phyloP scores from a whole-genome alignment of 306 rosid genomes.

The Gastrolobium villosum region DNA sequence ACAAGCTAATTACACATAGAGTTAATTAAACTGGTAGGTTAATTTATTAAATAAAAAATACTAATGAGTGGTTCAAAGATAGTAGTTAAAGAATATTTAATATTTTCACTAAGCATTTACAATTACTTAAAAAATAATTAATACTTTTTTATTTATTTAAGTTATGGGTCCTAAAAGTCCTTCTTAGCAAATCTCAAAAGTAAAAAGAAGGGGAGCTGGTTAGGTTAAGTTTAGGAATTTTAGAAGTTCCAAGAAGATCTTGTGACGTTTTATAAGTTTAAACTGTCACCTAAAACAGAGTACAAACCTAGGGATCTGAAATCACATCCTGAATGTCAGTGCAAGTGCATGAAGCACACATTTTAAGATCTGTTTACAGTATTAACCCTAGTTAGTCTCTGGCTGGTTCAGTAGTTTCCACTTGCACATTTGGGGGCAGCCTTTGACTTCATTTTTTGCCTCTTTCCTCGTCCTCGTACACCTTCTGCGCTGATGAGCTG shows the following conservation, averaged over 20 bases:
- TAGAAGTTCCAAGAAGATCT: constrained; percentile 35
- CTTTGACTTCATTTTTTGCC: background rate
- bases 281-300: constrained; percentile 17
- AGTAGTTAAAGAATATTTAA: too few species aligned
- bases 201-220: background rate
- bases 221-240: background rate
- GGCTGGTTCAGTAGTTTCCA: constrained; percentile 19
- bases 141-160: too few species aligned
- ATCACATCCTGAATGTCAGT: constrained; percentile 54
- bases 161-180: too few species aligned
- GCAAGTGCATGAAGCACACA: constrained; percentile 47
- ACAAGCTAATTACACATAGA: background rate
- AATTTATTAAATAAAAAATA: too few species aligned
- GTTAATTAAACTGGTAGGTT: background rate
- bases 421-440: background rate
- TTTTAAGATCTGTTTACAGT: background rate
- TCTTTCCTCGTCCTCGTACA: background rate
- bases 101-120: too few species aligned
- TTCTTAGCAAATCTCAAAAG: background rate
- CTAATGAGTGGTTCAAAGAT: too few species aligned
- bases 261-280: background rate
- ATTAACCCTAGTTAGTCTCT: background rate
- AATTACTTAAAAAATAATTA: background rate
- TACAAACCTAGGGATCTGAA: constrained; percentile 47
- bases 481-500: background rate